A percentile compares a stretch with the other conserved stretches of the same genome.
phyloP scores from a whole-genome alignment of 345 rosid genomes.

The Pistacia integerrima region DNA sequence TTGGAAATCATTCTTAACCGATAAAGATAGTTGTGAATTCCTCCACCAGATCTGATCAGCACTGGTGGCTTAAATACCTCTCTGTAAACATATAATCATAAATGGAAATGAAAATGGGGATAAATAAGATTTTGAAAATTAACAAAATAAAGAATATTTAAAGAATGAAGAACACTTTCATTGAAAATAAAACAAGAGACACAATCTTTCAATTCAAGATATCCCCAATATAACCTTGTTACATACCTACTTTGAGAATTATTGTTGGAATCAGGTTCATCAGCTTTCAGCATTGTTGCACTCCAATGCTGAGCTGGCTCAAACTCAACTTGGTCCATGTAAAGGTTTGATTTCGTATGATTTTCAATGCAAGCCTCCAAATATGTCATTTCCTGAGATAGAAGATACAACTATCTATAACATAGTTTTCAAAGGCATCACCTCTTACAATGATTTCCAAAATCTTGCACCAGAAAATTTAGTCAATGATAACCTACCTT shows the following conservation, averaged over 20 bases:
- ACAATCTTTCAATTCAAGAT: slow-evolving; percentile 1
- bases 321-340: slow-evolving; percentile 98
- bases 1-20: slow-evolving; percentile 52
- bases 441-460: neutral
- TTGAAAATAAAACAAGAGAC: neutral
- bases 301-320: slow-evolving; percentile 90
- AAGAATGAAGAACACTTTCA: neutral
- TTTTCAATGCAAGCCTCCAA: slow-evolving; percentile 96
- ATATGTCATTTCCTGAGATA: slow-evolving; percentile 76
- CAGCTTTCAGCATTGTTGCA: slow-evolving; percentile 62
- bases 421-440: neutral
- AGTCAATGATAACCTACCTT: slow-evolving; percentile 64
- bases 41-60: slow-evolving; percentile 89
- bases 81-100: slow-evolving; percentile 37
- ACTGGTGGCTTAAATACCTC: slow-evolving; percentile 68
- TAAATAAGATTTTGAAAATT: slow-evolving; percentile 1
- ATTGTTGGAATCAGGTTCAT: slow-evolving; percentile 42
- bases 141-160: neutral
- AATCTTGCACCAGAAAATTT: slow-evolving; percentile 31
- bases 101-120: slow-evolving; percentile 8
- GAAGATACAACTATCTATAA: slow-evolving; percentile 10
- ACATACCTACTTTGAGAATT: slow-evolving; percentile 51
- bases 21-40: slow-evolving; percentile 85
- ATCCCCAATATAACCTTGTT: neutral
- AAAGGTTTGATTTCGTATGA: slow-evolving; percentile 88